Percentiles rank a stretch among this genome's conserved stretches.
Evolutionary conservation across 306 rosid species (phyloP).

Genomic region (Cucurbita moschata): DNA sequence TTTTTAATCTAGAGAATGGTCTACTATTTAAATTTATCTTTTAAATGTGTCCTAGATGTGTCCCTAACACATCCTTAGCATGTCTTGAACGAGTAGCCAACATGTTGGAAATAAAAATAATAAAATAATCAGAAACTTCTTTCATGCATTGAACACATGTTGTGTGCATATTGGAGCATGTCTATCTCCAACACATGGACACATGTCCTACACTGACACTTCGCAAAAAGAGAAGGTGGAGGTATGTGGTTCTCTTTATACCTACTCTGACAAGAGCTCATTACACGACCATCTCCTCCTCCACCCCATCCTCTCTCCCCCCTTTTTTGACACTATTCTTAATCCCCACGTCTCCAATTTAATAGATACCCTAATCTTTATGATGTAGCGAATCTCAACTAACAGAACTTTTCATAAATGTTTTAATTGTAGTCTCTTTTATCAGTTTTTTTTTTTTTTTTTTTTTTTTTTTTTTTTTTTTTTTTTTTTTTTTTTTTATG

Average conservation of each 20-base stretch:
- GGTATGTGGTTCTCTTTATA: too few species aligned
- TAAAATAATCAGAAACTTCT: not conserved
- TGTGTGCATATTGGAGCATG: not conserved
- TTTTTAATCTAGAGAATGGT: not conserved
- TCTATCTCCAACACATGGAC: not conserved
- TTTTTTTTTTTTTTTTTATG: too few species aligned
- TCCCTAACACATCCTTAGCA: not conserved
- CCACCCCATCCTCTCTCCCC: not conserved
- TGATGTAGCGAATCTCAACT: not conserved
- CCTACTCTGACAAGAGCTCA: not conserved
- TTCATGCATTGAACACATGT: not conserved
- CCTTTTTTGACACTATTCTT: not conserved
- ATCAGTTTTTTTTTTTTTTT: too few species aligned
- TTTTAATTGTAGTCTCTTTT: not conserved
- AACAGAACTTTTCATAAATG: not conserved
- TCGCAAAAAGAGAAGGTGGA: too few species aligned
- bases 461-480: too few species aligned
- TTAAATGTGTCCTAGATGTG: not conserved
- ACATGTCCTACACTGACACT: too few species aligned
- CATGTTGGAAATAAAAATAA: not conserved
- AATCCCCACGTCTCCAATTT: not conserved
- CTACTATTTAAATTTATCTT: too few species aligned
- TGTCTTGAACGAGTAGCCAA: not conserved
- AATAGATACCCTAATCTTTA: not conserved
- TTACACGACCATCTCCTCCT: not conserved